Evolutionary conservation across 495 filamentous ascomycete species (phyloP), one percentile per base, ranked within the genome.

Genomic region (Aspergillus taichungensis): DNA sequence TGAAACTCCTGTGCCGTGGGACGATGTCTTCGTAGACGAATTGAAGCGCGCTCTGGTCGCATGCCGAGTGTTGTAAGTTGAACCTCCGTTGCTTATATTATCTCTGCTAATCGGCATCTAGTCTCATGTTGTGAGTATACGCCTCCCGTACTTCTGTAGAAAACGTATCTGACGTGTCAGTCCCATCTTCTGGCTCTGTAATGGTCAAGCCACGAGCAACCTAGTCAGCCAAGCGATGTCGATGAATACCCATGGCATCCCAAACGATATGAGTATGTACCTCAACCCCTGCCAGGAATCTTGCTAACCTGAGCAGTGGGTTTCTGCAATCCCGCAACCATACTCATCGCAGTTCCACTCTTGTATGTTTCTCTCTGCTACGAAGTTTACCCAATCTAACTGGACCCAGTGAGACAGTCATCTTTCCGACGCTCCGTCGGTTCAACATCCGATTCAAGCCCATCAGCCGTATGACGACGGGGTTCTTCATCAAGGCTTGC

Each of bases 11-110:
- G 71, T 80, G 73, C 71, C 68, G 8, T 84, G 82, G 42, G 74
- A 81, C 49, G 79, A 84, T 45, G 65, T 67, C 30, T 82, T 76
- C 73, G 77, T 80, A n/a, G 76, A 79, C 44, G 75, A 82, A 54
- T 69, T 85, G 6, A 61, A 61, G 30, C 71, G 80, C 52, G 78
- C 80, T 13, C 68, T 82, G 39, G 63, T 66, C 34, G 80, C 80
- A 35, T 83, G 80, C 63, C 66, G 63, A 13, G 79, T 83, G 45
- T 64, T 64, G 39, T 42, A 31, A 39, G 37, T 27, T 8, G 5
- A 9, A 8, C 6, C 43, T 32, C 62, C 24, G 64, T 72, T 30
- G 18, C 4, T 24, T 1, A 24, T 24, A 24, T 24, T 69, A 60
- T 37, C 32, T 34, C 32, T 34, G 32, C 32, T 34, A 34, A 34